Evolutionary conservation across 768 basidiomycete species (phyloP).

Genomic region (Mycena alexandri): DNA sequence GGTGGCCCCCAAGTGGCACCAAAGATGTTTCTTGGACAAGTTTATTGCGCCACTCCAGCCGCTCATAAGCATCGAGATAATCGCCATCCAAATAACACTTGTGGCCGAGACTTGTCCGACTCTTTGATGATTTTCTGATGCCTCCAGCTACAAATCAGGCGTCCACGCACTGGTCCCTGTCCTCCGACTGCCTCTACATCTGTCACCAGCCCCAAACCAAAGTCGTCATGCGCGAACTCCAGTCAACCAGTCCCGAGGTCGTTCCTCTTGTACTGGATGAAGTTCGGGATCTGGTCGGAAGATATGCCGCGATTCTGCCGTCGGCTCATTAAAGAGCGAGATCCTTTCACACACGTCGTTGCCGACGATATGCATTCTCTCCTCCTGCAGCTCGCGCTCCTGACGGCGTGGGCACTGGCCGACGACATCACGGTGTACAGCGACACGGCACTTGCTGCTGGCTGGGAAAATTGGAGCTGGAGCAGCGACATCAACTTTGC

Average conservation of each 20-base stretch:
- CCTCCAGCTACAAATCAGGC: too few species aligned
- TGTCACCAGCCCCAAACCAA: too few species aligned
- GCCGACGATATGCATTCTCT: slow-evolving; percentile 12
- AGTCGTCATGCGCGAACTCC: slow-evolving; percentile 12
- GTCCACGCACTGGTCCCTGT: too few species aligned
- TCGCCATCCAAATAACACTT: too few species aligned
- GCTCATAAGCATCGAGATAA: too few species aligned
- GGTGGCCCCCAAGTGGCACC: too few species aligned
- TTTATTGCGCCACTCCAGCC: too few species aligned
- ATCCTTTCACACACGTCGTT: not conserved
- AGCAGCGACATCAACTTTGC: slow-evolving; percentile 56
- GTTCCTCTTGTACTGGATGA: slow-evolving; percentile 25
- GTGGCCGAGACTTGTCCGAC: too few species aligned
- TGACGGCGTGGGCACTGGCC: slow-evolving; percentile 22
- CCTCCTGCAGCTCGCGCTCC: slow-evolving; percentile 27
- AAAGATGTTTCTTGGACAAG: too few species aligned
- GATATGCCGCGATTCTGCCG: slow-evolving; percentile 32
- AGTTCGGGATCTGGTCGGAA: slow-evolving; percentile 20
- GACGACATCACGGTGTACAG: slow-evolving; percentile 58
- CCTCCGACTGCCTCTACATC: too few species aligned
- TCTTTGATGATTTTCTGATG: too few species aligned
- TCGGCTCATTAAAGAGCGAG: slow-evolving; percentile 6
- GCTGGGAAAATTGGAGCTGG: slow-evolving; percentile 70
- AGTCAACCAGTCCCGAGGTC: slow-evolving; percentile 8
- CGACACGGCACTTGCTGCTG: slow-evolving; percentile 54